Evolutionary conservation across 176 grass and related monocot genomes (phyloP), one percentile per base, ranked within the genome.

Genomic region (Melocanna baccifera): DNA sequence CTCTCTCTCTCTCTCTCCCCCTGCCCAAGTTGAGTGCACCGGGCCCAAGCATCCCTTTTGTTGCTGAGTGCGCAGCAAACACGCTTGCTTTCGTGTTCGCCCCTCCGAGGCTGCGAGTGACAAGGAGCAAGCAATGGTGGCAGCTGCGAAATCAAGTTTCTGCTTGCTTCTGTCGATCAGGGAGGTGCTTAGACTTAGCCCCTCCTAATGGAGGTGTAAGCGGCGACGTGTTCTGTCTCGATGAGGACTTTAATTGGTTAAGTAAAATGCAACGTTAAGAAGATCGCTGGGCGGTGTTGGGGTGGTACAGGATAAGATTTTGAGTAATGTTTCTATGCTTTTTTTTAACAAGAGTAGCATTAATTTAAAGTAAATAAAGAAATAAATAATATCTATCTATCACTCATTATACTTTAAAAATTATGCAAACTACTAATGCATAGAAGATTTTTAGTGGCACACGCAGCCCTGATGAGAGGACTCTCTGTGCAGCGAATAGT

Each of bases 11-110:
- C 25, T 22, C 45, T 2, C 71, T 22, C 48, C 10, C 10, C 2
- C 4, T 9, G 83, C 20, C 67, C 80, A 84, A 58, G 85, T 87
- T 87, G 81, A 73, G 6, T 53, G 85, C 75, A 84, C 76, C 69
- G 48, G 53, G 80, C 32, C 34, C 26, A 15, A 75, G 20, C 59
- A 72, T 80, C 85, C 52, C 32, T 80, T 62, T 81, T 81, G 2
- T 15, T 83, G 88, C 59, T 37, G 79, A 67, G 84, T 59, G 67
- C 88, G 73, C 84, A 58, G 82, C 76, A 71, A 62, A 79, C 77
- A 85, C 62, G 41, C 77, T 37, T 52, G 66, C 83, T 72, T 52
- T 74, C 62, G 66, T 42, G 66, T 30, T 83, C 9, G 12, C 32
- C 23, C n/a, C 12, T 51, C 23, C n/a, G 37, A 61, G 43, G 9